phyloP scores from a whole-genome alignment of 2,329 filamentous ascomycete genomes.

The Neospermospora avenae region DNA sequence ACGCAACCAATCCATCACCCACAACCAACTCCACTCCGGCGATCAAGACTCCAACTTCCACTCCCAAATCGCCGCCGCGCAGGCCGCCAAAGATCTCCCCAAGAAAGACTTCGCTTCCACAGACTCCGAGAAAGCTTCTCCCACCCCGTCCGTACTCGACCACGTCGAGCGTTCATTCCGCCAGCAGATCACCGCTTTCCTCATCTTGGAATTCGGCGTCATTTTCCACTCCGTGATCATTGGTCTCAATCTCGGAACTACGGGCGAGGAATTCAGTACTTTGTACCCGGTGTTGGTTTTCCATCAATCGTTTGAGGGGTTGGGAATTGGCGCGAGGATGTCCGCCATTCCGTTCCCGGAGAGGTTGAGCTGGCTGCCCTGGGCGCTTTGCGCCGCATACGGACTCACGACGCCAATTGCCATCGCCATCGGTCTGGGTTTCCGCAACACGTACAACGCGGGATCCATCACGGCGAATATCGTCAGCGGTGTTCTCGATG shows the following conservation, averaged over 20 bases:
- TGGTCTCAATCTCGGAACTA: conserved; percentile 59
- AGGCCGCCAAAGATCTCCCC: conserved; percentile 16
- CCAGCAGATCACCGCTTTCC: conserved; percentile 44
- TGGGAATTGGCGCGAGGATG: conserved; percentile 59
- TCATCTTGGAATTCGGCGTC: conserved; percentile 45
- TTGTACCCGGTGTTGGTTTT: conserved; percentile 60
- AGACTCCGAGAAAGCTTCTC: conserved; percentile 19
- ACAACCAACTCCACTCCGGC: conserved; percentile 41
- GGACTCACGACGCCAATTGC: conserved; percentile 51
- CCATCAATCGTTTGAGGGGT: conserved; percentile 61
- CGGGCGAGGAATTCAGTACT: conserved; percentile 52
- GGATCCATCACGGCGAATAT: conserved; percentile 42
- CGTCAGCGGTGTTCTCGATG: conserved; percentile 45
- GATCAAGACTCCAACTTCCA: conserved; percentile 37
- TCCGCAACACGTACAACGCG: conserved; percentile 42
- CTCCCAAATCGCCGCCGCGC: conserved; percentile 23
- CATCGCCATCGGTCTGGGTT: conserved; percentile 47
- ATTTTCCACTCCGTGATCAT: conserved; percentile 64
- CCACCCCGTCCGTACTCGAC: conserved; percentile 3
- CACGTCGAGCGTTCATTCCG: conserved; percentile 36
- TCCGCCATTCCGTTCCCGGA: conserved; percentile 51
- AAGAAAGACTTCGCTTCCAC: conserved; percentile 21
- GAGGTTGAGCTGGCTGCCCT: conserved; percentile 44
- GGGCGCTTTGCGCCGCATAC: conserved; percentile 46
- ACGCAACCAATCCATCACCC: conserved; percentile 23